phyloP scores from a whole-genome alignment of 1,284 basidiomycete genomes.

The Sparassis latifolia region DNA sequence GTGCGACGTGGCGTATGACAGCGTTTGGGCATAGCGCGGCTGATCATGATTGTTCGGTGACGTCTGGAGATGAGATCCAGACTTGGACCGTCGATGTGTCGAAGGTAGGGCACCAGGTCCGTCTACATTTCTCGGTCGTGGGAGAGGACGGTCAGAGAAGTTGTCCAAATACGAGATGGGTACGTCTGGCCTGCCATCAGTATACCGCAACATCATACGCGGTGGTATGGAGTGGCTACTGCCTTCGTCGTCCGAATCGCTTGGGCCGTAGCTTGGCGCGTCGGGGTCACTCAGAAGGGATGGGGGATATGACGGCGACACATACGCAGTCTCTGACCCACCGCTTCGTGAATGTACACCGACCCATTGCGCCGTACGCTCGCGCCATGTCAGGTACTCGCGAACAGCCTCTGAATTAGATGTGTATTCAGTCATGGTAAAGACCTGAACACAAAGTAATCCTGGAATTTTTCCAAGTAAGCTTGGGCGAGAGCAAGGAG shows the following conservation, averaged over 20 bases:
- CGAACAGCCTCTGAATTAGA: conserved; percentile 50
- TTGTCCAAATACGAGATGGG: conserved; percentile 36
- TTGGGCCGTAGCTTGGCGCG: conserved; percentile 36
- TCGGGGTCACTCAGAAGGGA: conserved; percentile 41
- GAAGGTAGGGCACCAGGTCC: not conserved
- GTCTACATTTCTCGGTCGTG: too few relatives aligned
- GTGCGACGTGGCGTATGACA: conserved; percentile 23
- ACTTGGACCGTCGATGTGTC: conserved; percentile 13
- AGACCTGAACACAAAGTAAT: conserved; percentile 5
- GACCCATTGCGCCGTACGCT: conserved; percentile 60
- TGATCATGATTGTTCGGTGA: conserved; percentile 3
- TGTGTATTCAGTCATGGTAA: conserved; percentile 59
- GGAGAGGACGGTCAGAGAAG: too few relatives aligned
- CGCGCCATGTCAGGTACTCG: conserved; percentile 47
- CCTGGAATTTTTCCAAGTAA: not conserved
- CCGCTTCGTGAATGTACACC: conserved; percentile 30
- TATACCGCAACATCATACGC: conserved; percentile 61
- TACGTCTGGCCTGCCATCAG: conserved; percentile 54
- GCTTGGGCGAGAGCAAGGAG: conserved; percentile 5
- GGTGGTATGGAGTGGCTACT: conserved; percentile 64
- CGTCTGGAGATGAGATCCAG: conserved; percentile 15
- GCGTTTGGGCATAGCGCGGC: conserved; percentile 18
- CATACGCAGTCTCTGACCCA: conserved; percentile 30
- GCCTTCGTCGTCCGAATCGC: conserved; percentile 56
- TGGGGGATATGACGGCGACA: conserved; percentile 55